Evolutionary conservation across 352 stramenopile species (phyloP), one percentile per base, ranked within the genome.

Genomic region (Blastocystis sp.): DNA sequence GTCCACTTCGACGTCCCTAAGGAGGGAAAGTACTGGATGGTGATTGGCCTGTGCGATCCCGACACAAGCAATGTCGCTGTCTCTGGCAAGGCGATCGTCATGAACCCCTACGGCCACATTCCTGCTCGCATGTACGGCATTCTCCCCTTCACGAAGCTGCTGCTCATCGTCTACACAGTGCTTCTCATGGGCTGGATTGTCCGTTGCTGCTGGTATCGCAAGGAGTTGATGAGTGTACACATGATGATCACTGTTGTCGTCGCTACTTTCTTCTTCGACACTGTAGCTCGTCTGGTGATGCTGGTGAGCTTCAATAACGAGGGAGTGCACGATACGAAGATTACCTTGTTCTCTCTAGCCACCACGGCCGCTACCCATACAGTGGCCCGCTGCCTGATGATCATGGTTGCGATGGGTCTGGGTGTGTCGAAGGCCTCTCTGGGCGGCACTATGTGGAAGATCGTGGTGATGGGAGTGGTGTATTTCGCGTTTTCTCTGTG

Each of bases 101-200:
- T 88, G 77, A 88, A 88, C 39, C 77, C 77, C 45, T 88, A 88
- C 55, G 77, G 77, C 55, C 77, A 88, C 64, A 77, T 88, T 23
- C 77, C 77, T 1, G 77, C 62, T 54, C 62, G 62, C 53, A 56
- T 77, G 61, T 88, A 88, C 55, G 77, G 77, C 55, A 75, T 77
- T 39, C 15, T 88, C n/a, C 77, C 77, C 15, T 88, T 88, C 64
- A 77, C 61, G 7, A 88, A 88, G 64, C 76, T 62, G 5, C 13
- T 88, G 8, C 62, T 88, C 3, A 47, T 77, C 3, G 47, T 47
- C 2, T 88, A 88, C 64, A 77, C 64, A 15, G 50, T 76, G 23
- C 56, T 88, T 23, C 29, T 77, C 18, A 11, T 88, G 23, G 64
- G 56, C 34, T 88, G 77, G 77, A 64, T 88, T 11, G 37, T 69